Conservation (phyloP, 202 grass and related monocot genomes). For the Schoenoplectus tabernaemontani region DNA sequence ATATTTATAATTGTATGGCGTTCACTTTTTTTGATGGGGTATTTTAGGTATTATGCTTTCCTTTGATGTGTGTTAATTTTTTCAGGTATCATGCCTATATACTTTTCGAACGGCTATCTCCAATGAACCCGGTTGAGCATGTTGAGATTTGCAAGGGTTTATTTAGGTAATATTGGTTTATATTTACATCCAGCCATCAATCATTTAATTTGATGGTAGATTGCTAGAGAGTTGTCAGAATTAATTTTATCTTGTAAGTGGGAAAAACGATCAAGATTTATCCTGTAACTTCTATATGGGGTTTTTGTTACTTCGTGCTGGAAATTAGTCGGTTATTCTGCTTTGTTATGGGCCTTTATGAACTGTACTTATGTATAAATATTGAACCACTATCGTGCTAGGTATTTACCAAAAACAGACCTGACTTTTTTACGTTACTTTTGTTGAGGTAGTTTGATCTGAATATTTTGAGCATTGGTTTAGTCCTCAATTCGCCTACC, state of each 20-base stretch:
- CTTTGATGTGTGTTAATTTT: conserved; percentile 11
- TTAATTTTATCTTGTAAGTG: background rate
- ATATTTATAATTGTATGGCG: background rate
- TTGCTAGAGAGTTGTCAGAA: background rate
- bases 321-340: background rate
- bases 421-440: background rate
- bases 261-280: background rate
- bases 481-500: background rate
- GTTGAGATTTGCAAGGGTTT: conserved; percentile 68
- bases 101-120: conserved; percentile 77
- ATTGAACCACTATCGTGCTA: background rate
- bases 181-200: conserved; percentile 6
- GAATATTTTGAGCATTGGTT: background rate
- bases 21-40: background rate
- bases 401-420: background rate
- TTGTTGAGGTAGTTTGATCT: background rate
- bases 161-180: conserved; percentile 55
- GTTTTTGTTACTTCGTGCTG: background rate
- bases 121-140: conserved; percentile 86
- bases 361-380: background rate
- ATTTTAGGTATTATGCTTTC: background rate
- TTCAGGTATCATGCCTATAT: conserved; percentile 75
- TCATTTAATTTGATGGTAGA: background rate
- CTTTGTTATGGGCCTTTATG: background rate
- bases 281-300: background rate